phyloP scores from a whole-genome alignment of 352 stramenopile species.

The Phytophthora constricta region DNA sequence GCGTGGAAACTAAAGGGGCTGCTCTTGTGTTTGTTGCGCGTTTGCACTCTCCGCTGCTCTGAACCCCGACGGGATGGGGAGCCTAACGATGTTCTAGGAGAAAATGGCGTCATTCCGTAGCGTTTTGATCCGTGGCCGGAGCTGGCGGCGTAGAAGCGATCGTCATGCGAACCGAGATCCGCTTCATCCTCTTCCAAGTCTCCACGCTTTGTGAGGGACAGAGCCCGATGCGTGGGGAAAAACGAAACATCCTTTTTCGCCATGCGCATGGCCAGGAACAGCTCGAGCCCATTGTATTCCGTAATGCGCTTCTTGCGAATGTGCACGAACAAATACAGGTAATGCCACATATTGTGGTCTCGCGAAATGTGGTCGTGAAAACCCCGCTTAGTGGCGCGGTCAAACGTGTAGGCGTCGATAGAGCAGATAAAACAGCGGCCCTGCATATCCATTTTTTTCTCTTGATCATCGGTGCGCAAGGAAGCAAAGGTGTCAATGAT shows the following conservation, averaged over 20 bases:
- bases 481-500: conserved; percentile 87
- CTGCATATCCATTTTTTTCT: conserved; percentile 74
- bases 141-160: conserved; percentile 25
- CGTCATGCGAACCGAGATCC: conserved; percentile 15
- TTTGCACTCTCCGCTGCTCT: conserved; percentile 19
- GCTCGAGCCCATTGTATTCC: conserved; percentile 81
- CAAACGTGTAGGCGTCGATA: conserved; percentile 81
- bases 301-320: conserved; percentile 81
- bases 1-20: conserved; percentile 10
- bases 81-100: conserved; percentile 18
- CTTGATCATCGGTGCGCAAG: conserved; percentile 66
- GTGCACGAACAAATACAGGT: conserved; percentile 82
- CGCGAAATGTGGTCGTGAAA: conserved; percentile 80
- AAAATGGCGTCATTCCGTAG: conserved; percentile 12
- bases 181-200: conserved; percentile 16
- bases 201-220: conserved; percentile 52
- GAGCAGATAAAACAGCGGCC: conserved; percentile 84
- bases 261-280: conserved; percentile 83
- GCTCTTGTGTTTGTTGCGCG: conserved; percentile 16
- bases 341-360: conserved; percentile 87
- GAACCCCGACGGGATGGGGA: conserved; percentile 20
- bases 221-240: conserved; percentile 68
- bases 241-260: conserved; percentile 80
- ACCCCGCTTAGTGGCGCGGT: conserved; percentile 65
- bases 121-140: conserved; percentile 20